These are phyloP conservation scores for Solanum arcanum DNA, from an alignment of 257 asterid genomes.

Conservation along the genomic window DNA sequence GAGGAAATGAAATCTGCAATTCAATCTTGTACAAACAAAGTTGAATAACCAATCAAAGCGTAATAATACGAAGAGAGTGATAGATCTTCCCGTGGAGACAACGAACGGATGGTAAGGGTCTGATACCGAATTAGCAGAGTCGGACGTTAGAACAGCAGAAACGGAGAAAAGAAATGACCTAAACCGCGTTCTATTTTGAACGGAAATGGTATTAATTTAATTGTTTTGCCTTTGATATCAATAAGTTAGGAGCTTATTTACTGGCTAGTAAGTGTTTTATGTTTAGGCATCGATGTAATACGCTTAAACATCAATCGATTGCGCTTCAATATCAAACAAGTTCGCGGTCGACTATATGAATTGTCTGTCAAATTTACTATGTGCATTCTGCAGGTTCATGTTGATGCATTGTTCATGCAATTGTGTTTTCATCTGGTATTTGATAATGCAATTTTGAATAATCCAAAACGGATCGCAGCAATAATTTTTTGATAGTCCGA, in stretches of 20 bases:
- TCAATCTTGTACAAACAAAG: conserved; percentile 71
- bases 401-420: not conserved
- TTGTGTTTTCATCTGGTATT: not conserved
- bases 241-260: not conserved
- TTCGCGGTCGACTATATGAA: not conserved
- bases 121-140: not conserved
- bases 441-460: not conserved
- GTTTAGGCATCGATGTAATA: not conserved
- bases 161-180: not conserved
- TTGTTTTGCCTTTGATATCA: not conserved
- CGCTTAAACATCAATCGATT: not conserved
- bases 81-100: not conserved
- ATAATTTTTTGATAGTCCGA: not conserved
- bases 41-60: conserved; percentile 25
- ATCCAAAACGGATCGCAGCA: not conserved
- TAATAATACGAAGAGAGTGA: not conserved
- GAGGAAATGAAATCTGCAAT: conserved; percentile 74
- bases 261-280: not conserved
- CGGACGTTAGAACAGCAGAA: not conserved
- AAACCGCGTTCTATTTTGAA: not conserved
- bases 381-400: not conserved
- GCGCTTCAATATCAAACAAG: not conserved
- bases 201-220: not conserved
- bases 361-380: not conserved
- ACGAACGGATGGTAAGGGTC: not conserved